Percentiles rank a stretch among this genome's conserved stretches.
Evolutionary conservation across 306 rosid genomes (phyloP).

Genomic region (Abrus precatorius): DNA sequence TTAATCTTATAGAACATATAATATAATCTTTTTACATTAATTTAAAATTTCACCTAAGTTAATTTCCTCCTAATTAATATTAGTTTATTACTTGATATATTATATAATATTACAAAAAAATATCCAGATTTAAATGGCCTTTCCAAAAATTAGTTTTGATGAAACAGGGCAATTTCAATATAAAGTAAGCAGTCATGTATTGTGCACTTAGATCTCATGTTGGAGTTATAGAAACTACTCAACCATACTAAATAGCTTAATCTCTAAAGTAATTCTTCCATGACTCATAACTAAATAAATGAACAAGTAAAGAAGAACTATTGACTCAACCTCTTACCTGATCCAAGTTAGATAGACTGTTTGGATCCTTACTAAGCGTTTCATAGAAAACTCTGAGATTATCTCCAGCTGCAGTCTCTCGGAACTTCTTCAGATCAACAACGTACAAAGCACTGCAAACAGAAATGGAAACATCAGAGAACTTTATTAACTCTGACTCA

Average conservation of each 20-base stretch:
- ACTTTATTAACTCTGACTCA: conserved; percentile 33
- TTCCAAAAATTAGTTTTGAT: background rate
- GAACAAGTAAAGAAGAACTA: background rate
- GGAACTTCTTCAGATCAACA: conserved; percentile 92
- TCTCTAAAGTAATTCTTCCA: conserved; percentile 35
- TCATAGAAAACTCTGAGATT: conserved; percentile 98
- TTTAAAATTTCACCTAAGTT: no score
- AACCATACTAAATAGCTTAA: conserved; percentile 9
- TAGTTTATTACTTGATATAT: no score
- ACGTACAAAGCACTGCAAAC: conserved; percentile 91
- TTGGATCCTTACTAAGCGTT: conserved; percentile 98
- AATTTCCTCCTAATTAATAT: no score
- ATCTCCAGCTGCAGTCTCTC: conserved; percentile 99
- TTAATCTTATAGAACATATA: no score
- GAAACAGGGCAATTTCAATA: no score
- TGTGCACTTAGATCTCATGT: background rate
- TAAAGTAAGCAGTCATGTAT: no score
- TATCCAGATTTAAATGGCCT: background rate
- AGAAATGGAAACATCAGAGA: conserved; percentile 39
- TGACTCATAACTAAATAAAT: conserved; percentile 21
- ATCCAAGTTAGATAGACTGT: conserved; percentile 95
- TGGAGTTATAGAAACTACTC: background rate
- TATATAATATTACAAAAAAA: background rate
- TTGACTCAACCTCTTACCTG: conserved; percentile 67
- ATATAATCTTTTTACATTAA: no score